These are phyloP conservation scores for Geotrichum klebahnii DNA, from an alignment of 1,139 yeast genomes.

Conservation along the genomic window DNA sequence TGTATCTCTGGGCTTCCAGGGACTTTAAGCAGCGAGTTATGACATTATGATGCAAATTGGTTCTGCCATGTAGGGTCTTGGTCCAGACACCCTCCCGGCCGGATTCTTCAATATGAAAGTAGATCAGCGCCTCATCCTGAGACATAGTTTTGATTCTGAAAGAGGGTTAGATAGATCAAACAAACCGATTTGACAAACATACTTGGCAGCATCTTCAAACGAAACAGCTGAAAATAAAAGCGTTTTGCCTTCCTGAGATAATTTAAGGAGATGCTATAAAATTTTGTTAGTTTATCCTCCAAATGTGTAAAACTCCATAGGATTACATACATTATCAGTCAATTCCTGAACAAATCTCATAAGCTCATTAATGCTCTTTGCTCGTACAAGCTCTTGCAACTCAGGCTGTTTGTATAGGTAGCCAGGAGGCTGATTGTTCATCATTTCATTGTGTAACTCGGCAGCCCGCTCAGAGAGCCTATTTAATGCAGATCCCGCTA, in stretches of 20 bases:
- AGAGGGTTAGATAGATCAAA: neutral
- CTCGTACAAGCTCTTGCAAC: constrained; percentile 41
- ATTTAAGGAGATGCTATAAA: constrained; percentile 57
- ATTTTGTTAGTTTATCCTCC: constrained; percentile 1
- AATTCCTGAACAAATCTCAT: constrained; percentile 32
- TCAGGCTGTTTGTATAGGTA: constrained; percentile 58
- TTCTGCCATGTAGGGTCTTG: constrained; percentile 82
- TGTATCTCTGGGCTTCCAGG: constrained; percentile 76
- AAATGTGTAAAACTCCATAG: neutral
- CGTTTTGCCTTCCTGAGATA: constrained; percentile 60
- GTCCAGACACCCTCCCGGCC: constrained; percentile 96
- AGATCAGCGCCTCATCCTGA: constrained; percentile 87
- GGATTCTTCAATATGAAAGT: constrained; percentile 84
- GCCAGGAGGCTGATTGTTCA: constrained; percentile 40
- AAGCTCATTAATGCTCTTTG: constrained; percentile 24
- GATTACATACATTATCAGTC: constrained; percentile 26
- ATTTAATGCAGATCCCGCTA: neutral
- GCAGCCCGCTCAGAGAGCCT: constrained; percentile 46
- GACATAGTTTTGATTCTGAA: constrained; percentile 58
- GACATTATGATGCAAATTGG: constrained; percentile 89
- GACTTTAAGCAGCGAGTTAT: constrained; percentile 81
- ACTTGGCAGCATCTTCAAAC: constrained; percentile 36
- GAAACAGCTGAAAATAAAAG: constrained; percentile 65
- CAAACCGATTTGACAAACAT: neutral
- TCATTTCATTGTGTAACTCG: constrained; percentile 58